phyloP scores from a whole-genome alignment of 2,329 filamentous ascomycete species.

The Aspergillus amoenus region DNA sequence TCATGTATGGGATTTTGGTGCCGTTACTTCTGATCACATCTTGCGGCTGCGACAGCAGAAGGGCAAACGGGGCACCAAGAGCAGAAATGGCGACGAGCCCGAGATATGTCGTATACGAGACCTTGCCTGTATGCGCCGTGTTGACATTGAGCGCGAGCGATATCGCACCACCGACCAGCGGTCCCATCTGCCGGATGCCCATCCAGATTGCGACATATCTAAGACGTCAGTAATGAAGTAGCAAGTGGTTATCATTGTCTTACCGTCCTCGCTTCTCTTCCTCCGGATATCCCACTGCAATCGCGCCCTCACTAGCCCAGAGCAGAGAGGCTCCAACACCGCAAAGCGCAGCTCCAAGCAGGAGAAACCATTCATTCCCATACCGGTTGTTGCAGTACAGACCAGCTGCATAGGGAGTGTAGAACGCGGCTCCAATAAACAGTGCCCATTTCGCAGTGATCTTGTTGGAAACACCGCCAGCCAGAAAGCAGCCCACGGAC shows the following conservation, averaged over 20 bases:
- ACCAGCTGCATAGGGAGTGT: constrained; percentile 4
- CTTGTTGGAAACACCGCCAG: constrained; percentile 8
- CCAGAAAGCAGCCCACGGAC: constrained; percentile 9
- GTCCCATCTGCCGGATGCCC: constrained; percentile 8
- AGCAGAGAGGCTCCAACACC: constrained; percentile 6
- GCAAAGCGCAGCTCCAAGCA: constrained; percentile 6
- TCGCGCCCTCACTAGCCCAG: constrained; percentile 9
- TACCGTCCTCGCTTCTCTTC: constrained; percentile 7
- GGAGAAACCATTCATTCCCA: constrained; percentile 8
- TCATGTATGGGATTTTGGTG: constrained; percentile 8
- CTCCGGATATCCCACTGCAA: constrained; percentile 9
- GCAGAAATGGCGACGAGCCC: constrained; percentile 8
- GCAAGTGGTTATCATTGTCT: too few species aligned
- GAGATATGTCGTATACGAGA: constrained; percentile 9
- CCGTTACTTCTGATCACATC: constrained; percentile 8
- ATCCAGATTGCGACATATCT: constrained; percentile 3
- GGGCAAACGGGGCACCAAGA: background rate
- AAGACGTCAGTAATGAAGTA: background rate
- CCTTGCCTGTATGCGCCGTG: constrained; percentile 5
- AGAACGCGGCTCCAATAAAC: constrained; percentile 7
- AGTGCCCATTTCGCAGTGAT: constrained; percentile 7
- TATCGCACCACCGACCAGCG: constrained; percentile 10
- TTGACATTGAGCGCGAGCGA: constrained; percentile 9
- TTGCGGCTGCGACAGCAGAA: constrained; percentile 5
- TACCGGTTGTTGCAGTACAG: constrained; percentile 10